Evolutionary conservation across 345 rosid species (phyloP), one percentile per base, ranked within the genome.

Genomic region (Psidium guajava): DNA sequence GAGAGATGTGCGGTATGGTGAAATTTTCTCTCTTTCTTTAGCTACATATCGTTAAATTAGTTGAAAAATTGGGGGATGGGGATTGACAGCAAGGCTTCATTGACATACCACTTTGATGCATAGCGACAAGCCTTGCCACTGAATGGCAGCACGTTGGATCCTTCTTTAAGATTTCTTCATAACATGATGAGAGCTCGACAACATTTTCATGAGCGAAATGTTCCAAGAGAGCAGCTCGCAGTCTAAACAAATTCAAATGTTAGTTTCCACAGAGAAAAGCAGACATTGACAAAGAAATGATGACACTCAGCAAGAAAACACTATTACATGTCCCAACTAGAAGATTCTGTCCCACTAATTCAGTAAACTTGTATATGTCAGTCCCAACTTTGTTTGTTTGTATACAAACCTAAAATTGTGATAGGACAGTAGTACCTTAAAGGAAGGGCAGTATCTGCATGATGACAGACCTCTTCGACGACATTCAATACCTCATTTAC

Each of bases 101-200:
- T 8, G 77, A 53, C 52, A 15, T 89, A 94, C 98, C 95, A 80
- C 90, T 82, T 80, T 87, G 89, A 91, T 90, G 93, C 92, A 95
- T 88, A 85, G 75, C 88, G 64, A 94, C 77, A 85, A 97, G 97
- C 89, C 87, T 94, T 59, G 91, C 91, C 87, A 97, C 40, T 25
- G 95, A 88, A 83, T 87, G 84, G 56, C 55, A 49, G 87, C 96
- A 94, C 54, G 90, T 86, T 54, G 98, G 98, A 91, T 95, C 98
- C 88, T 89, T 94, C 89, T 93, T 92, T 83, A 95, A 89, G 88
- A 89, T 83, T 80, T 91, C 93, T 91, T 97, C 97, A 86, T 90
- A 93, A 88, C 90, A 91, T 50, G 91, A 89, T 28, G 93, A 88
- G 6, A 93, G 91, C 83, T 73, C 22, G 18, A 20, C 61, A 50